These are phyloP conservation scores for Ceratobasidium sp. DNA, from an alignment of 1,284 basidiomycete genomes.

Conservation along the genomic window DNA sequence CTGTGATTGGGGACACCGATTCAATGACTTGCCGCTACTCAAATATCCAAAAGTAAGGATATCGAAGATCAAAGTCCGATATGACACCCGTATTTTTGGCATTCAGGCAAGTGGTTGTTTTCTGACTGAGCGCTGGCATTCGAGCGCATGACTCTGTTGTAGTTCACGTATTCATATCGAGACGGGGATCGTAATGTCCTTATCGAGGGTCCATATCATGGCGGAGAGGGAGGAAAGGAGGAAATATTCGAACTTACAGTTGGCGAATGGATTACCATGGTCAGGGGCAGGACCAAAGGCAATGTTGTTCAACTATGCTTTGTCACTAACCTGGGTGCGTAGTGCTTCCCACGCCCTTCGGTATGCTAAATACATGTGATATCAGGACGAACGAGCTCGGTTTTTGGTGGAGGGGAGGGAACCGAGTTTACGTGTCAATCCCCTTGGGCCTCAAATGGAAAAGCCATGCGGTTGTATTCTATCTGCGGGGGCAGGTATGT, in stretches of 20 bases:
- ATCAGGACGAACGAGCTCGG: background rate
- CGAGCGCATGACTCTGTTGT: too few species aligned
- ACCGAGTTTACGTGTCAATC: constrained; percentile 9
- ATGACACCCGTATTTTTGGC: too few species aligned
- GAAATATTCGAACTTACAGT: background rate
- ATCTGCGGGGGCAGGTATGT: background rate
- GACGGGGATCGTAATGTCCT: background rate
- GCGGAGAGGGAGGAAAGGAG: background rate
- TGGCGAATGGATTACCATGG: constrained; percentile 2
- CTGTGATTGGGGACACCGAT: too few species aligned
- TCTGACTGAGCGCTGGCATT: too few species aligned
- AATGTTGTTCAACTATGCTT: background rate
- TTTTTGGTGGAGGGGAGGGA: constrained; percentile 3
- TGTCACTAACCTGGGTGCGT: background rate
- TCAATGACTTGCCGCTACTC: too few species aligned
- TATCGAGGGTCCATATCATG: background rate
- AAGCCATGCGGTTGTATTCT: constrained; percentile 1
- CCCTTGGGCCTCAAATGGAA: background rate
- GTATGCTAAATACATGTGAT: background rate
- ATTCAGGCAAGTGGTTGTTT: constrained; percentile 1
- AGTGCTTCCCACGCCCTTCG: too few species aligned
- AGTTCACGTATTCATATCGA: background rate
- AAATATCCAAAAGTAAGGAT: too few species aligned
- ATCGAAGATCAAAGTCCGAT: too few species aligned
- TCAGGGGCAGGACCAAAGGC: background rate